Evolutionary conservation across 306 rosid species (phyloP), one percentile per base, ranked within the genome.

Genomic region (Lupinus albus): DNA sequence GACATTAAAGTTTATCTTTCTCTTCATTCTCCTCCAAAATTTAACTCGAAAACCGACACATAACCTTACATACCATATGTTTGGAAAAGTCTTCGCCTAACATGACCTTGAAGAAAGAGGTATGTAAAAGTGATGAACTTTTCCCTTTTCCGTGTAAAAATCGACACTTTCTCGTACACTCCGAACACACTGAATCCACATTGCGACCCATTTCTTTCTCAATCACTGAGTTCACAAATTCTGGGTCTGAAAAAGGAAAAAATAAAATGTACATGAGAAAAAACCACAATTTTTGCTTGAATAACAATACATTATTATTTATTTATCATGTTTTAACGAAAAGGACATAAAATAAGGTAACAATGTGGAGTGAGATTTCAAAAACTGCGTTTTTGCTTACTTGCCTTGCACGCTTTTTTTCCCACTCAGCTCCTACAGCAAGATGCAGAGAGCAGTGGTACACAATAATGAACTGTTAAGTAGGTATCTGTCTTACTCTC

Each of bases 91-190:
- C 48, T 41, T 61, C 69, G 7, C 78, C 84, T 44, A 77, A 8
- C 77, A 89, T 74, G 78, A 87, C 20, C 87, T 85, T 87, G 86
- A 87, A 83, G 80, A 89, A 89, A 14, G 89, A 82, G 30, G 36
- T 51, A 11, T 62, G 50, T 1, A 35, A 45, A 67, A 15, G 28
- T 39, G 81, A 41, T 5, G 69, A 64, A 0, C 21, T 74, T 57
- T 41, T 72, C 61, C 69, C 57, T 60, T 60, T 78, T 70, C 62
- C 47, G 61, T 89, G 92, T 63, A 78, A 11, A 50, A 59, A 59
- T 30, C 51, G 52, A 65, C 91, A 79, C 44, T 68, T 64, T 45
- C 42, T 74, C 15, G 75, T 75, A 79, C 87, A 89, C 4, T 53
- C 54, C 5, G 17, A 46, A 56, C 93, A 81, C 57, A 52, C 85